phyloP scores from a whole-genome alignment of 2,329 filamentous ascomycete species.

The Aureobasidium musti region DNA sequence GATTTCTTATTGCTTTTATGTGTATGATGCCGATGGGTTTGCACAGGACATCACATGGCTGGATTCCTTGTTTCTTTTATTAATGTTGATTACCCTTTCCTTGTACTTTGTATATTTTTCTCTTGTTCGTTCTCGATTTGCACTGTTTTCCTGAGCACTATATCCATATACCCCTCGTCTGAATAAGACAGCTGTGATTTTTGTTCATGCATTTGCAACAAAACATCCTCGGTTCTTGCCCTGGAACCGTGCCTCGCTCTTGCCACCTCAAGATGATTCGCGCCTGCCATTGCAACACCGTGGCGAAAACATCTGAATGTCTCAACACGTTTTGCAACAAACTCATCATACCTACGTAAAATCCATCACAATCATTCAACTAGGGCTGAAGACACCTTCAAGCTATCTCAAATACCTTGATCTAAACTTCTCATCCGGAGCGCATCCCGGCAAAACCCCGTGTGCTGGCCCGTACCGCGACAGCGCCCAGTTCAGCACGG shows the following conservation, averaged over 20 bases:
- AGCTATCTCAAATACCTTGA: conserved; percentile 22
- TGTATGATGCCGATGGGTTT: conserved; percentile 22
- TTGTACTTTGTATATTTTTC: conserved; percentile 8
- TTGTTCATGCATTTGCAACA: background rate
- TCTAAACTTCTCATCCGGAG: background rate
- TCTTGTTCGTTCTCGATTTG: background rate
- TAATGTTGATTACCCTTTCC: conserved; percentile 18
- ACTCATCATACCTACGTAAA: background rate
- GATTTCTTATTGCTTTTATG: conserved; percentile 9
- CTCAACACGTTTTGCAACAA: background rate
- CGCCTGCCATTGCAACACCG: conserved; percentile 5
- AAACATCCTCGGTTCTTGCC: background rate
- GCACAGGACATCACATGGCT: conserved; percentile 26
- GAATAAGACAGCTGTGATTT: conserved; percentile 20
- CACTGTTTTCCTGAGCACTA: conserved; percentile 1
- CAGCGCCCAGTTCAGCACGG: conserved; percentile 14
- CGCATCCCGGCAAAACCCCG: background rate
- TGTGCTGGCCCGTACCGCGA: conserved; percentile 19
- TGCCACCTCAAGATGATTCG: background rate
- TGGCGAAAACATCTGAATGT: background rate
- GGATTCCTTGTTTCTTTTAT: conserved; percentile 5
- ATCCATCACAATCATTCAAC: background rate
- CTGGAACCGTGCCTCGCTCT: background rate
- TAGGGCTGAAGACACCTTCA: background rate
- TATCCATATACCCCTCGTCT: conserved; percentile 25